Base-by-base conservation (phyloP, 306 rosid species). In the Prunus campanulata region DNA sequence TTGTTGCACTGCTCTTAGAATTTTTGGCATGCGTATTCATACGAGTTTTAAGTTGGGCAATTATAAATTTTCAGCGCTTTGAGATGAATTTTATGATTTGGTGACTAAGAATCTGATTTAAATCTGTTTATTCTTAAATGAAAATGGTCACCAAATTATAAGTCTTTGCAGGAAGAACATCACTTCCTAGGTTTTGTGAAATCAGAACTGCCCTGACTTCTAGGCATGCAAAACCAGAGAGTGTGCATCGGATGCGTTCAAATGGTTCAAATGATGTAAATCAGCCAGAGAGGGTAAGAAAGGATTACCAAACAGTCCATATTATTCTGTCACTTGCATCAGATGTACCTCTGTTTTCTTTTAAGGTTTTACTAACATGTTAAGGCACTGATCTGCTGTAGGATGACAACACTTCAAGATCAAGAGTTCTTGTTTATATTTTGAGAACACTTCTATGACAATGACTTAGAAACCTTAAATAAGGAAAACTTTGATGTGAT, bases 151-250 rank as follows among this genome's bases (percentile, higher is more conserved):
- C 82, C 48, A 74, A 83, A 5, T 79, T 65, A 8, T 57, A 78
- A 30, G 15, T 49, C 60, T 75, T 83, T 87, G 74, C 89, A 93
- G 96, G 96, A 64, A 87, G 75, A 81, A 84, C 83, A 77, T 85
- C 90, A 47, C 88, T 79, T 66, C 90, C 97, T 46, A 81, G 75
- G 55, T 77, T 81, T 68, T 83, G 83, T 74, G 91, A 85, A 66
- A 81, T 86, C 77, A 81, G 83, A 78, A 78, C 66, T 29, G 69
- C 85, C n/a, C 85, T 76, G 74, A 74, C 69, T 85, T 77, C 88
- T 51, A 72, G 72, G 22, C 75, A 63, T 65, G 70, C 71, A 78
- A 79, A 74, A 82, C 84, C 85, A 6, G 81, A 78, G 79, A 82
- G 73, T 18, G 86, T 80, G 74, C 88, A 79, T 84, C 82, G 88